These are phyloP conservation scores for Leptographium galeiforme DNA, from an alignment of 2,329 filamentous ascomycete genomes.

Conservation along the genomic window DNA sequence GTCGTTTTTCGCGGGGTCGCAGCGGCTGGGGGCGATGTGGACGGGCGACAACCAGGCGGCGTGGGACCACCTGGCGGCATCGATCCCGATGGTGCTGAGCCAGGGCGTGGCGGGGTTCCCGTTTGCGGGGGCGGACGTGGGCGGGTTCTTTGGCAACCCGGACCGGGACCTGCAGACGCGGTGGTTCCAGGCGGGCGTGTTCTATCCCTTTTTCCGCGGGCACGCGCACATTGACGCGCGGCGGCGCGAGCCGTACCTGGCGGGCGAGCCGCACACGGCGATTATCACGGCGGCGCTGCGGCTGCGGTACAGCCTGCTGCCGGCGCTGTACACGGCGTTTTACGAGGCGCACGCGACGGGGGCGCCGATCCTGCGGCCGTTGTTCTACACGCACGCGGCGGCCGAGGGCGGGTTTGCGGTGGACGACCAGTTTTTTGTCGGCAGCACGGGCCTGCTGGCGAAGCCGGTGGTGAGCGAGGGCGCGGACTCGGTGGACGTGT, in stretches of 20 bases:
- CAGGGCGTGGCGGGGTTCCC: conserved; percentile 89
- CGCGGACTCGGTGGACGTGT: conserved; percentile 60
- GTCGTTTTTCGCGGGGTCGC: conserved; percentile 82
- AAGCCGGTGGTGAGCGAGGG: conserved; percentile 80
- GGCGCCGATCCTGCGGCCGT: conserved; percentile 76
- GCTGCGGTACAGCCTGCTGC: conserved; percentile 77
- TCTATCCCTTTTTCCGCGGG: conserved; percentile 96
- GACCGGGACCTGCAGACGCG: conserved; percentile 80
- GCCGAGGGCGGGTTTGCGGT: conserved; percentile 79
- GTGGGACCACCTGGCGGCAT: conserved; percentile 81
- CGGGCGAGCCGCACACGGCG: conserved; percentile 68
- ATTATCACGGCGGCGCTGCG: conserved; percentile 83
- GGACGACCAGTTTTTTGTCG: conserved; percentile 89
- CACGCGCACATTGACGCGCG: conserved; percentile 96
- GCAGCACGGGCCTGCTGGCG: conserved; percentile 74
- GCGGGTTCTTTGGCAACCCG: conserved; percentile 95
- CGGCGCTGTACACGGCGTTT: conserved; percentile 95
- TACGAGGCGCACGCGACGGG: conserved; percentile 74
- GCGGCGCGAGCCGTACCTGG: conserved; percentile 82
- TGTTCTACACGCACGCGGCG: conserved; percentile 81
- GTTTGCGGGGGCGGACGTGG: conserved; percentile 89
- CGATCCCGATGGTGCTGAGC: conserved; percentile 85
- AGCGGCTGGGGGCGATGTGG: conserved; percentile 92
- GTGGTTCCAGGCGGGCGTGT: conserved; percentile 94
- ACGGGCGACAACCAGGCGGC: conserved; percentile 93